Conservation (phyloP, 192 early-diverging fungal genomes). For the Rhizoclosmatium sp. region DNA sequence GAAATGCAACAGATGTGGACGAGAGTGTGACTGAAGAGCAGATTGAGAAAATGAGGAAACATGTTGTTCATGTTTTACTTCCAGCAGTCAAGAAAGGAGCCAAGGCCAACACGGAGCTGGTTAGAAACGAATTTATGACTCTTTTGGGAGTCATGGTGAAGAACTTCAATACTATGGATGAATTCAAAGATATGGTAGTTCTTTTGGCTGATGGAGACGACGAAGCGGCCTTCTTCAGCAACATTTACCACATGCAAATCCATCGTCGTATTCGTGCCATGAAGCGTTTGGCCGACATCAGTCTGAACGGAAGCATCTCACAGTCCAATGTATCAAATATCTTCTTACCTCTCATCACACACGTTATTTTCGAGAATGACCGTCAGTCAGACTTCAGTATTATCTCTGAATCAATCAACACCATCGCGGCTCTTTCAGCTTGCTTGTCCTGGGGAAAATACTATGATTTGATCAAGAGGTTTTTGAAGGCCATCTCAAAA, state of each 20-base stretch:
- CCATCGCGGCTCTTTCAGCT: conserved; percentile 74
- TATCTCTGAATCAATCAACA: conserved; percentile 81
- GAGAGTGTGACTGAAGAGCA: not conserved
- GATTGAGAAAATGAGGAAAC: conserved; percentile 17
- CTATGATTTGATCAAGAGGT: conserved; percentile 75
- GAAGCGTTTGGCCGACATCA: conserved; percentile 65
- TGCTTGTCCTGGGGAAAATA: conserved; percentile 88
- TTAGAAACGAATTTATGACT: conserved; percentile 76
- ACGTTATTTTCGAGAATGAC: conserved; percentile 85
- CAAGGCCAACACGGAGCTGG: conserved; percentile 53
- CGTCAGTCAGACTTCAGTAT: conserved; percentile 73
- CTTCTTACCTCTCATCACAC: conserved; percentile 87
- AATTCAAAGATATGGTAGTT: conserved; percentile 70
- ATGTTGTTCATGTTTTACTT: conserved; percentile 66
- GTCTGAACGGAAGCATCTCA: conserved; percentile 55
- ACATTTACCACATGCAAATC: conserved; percentile 93
- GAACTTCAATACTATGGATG: conserved; percentile 60
- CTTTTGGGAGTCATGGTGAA: conserved; percentile 71
- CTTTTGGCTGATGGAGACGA: conserved; percentile 79
- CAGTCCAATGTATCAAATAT: conserved; percentile 67
- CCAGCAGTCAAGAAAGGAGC: conserved; percentile 78
- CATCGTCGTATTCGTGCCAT: conserved; percentile 91
- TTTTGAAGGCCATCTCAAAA: conserved; percentile 70
- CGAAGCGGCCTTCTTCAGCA: conserved; percentile 96
- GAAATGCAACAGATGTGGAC: conserved; percentile 36